phyloP scores from a whole-genome alignment of 441 rosid genomes.

The Euphorbia schlechtendalii region DNA sequence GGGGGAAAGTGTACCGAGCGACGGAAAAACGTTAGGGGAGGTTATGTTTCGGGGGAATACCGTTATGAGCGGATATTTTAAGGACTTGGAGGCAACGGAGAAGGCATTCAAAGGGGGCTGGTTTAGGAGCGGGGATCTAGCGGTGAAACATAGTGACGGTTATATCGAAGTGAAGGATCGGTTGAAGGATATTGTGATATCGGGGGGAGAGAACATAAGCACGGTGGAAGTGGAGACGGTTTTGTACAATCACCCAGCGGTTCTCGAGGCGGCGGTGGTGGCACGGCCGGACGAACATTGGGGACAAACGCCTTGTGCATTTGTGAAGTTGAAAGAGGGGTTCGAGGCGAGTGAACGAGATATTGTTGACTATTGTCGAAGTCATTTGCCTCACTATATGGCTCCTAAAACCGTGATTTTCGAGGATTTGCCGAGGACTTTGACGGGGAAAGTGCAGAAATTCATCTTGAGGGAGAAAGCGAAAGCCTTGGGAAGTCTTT shows the following conservation, averaged over 20 bases:
- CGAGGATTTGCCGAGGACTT: constrained; percentile 59
- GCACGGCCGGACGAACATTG: constrained; percentile 61
- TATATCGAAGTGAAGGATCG: constrained; percentile 67
- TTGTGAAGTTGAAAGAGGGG: constrained; percentile 63
- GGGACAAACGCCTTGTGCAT: constrained; percentile 82
- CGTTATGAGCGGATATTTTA: constrained; percentile 66
- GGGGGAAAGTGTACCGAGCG: constrained; percentile 47
- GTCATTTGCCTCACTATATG: constrained; percentile 52
- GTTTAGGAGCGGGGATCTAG: constrained; percentile 65
- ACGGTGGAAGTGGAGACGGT: constrained; percentile 66
- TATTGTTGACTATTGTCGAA: constrained; percentile 43
- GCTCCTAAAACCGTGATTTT: constrained; percentile 58
- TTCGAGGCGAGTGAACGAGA: constrained; percentile 30
- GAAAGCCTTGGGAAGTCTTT: constrained; percentile 57
- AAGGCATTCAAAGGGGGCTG: constrained; percentile 60
- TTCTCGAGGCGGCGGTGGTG: constrained; percentile 69
- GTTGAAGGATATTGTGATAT: constrained; percentile 57
- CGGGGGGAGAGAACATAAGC: constrained; percentile 72
- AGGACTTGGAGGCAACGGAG: constrained; percentile 48
- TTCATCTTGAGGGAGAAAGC: constrained; percentile 53
- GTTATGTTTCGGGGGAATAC: constrained; percentile 70
- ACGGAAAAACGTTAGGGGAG: constrained; percentile 60
- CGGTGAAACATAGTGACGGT: constrained; percentile 56
- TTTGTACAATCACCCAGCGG: constrained; percentile 51
- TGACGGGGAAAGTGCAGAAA: constrained; percentile 67